Evolutionary conservation across 2,329 filamentous ascomycete species (phyloP).

Genomic region (Corinectria fuckeliana): DNA sequence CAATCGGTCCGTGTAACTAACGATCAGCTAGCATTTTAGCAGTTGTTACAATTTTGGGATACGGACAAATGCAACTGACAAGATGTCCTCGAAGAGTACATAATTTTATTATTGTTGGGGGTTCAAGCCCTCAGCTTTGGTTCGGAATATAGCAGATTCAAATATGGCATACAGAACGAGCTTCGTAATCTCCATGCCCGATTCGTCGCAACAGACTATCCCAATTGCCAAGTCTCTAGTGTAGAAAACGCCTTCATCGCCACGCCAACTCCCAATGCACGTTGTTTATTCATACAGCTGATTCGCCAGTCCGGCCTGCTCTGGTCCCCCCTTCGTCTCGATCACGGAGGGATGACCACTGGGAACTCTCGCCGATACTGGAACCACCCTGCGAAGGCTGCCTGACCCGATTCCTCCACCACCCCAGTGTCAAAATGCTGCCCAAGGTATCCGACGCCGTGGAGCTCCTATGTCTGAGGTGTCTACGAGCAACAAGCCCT

Average conservation of each 20-base stretch:
- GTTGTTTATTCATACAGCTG: constrained; percentile 46
- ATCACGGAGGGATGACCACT: constrained; percentile 29
- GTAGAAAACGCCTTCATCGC: constrained; percentile 27
- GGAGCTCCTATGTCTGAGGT: constrained; percentile 47
- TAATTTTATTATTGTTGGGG: no score
- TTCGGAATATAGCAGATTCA: constrained; percentile 3
- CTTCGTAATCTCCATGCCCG: constrained; percentile 9
- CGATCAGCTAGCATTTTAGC: no score
- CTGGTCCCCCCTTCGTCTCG: constrained; percentile 15
- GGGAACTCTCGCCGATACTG: constrained; percentile 23
- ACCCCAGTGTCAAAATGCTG: constrained; percentile 61
- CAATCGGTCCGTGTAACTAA: no score
- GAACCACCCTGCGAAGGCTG: constrained; percentile 32
- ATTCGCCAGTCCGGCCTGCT: constrained; percentile 30
- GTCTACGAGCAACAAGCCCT: constrained; percentile 62
- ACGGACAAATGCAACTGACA: no score
- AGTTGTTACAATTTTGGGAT: no score
- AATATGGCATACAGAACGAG: constrained; percentile 6
- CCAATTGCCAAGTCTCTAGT: constrained; percentile 20
- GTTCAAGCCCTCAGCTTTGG: neutral
- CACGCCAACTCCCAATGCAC: constrained; percentile 19
- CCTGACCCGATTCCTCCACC: constrained; percentile 52
- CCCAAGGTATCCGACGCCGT: constrained; percentile 58
- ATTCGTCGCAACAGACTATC: constrained; percentile 14
- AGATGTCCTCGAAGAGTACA: no score